A percentile compares a stretch with the other conserved stretches of the same genome.
phyloP scores from a whole-genome alignment of 768 basidiomycete genomes.

The Leccinum truebloodii region DNA sequence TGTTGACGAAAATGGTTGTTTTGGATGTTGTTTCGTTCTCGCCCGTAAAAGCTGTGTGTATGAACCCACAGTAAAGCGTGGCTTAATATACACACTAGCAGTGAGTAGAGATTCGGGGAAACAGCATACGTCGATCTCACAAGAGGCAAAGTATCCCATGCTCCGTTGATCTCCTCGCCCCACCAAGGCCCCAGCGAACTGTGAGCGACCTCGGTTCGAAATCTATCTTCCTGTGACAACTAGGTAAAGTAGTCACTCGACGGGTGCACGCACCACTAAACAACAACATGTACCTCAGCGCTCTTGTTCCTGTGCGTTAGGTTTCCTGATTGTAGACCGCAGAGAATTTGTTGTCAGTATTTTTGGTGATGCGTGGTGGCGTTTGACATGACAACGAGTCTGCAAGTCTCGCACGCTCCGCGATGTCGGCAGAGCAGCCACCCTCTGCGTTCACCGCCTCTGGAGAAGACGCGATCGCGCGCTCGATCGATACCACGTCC shows the following conservation, averaged over 20 bases:
- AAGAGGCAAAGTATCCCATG: conserved; percentile 1
- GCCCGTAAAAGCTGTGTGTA: no score
- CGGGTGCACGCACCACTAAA: conserved; percentile 21
- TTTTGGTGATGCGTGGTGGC: neutral
- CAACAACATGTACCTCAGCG: conserved; percentile 28
- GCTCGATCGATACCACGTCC: conserved; percentile 48
- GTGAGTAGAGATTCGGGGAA: conserved; percentile 4
- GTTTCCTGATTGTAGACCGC: neutral
- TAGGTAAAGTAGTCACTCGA: conserved; percentile 1
- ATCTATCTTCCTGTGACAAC: conserved; percentile 11
- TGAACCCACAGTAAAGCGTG: neutral
- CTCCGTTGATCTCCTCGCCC: neutral
- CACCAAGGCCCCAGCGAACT: conserved; percentile 13
- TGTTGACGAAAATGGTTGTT: no score
- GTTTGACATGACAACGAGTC: neutral
- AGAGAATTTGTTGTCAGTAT: neutral
- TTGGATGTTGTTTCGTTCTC: conserved; percentile 1
- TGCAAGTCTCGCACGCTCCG: neutral
- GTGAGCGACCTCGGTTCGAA: conserved; percentile 17
- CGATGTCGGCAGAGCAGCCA: conserved; percentile 13
- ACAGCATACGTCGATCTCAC: neutral
- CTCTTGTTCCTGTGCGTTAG: no score
- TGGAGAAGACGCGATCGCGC: conserved; percentile 64
- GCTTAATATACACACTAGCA: neutral
- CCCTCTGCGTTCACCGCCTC: conserved; percentile 49